Conservation (phyloP, 129 eudicot genomes). For the Silybum marianum region DNA sequence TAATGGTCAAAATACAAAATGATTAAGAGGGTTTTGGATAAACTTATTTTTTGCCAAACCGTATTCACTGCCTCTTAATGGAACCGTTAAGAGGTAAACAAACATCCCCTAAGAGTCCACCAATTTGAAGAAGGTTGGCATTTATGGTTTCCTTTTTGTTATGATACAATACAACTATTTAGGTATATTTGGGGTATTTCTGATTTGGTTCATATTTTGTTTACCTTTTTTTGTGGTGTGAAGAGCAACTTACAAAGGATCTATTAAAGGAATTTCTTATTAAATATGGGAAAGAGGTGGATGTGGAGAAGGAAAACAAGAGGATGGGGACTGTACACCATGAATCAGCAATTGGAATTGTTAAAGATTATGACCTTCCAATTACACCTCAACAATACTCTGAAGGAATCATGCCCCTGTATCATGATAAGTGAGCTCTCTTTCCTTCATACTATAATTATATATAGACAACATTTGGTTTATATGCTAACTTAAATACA, state of each 20-base stretch:
- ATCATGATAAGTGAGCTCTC: constrained; percentile 54
- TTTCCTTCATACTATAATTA: not conserved
- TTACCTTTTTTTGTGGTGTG: not conserved
- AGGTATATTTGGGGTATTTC: not conserved
- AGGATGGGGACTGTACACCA: constrained; percentile 65
- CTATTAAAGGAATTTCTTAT: constrained; percentile 60
- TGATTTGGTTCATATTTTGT: not conserved
- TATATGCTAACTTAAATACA: not conserved
- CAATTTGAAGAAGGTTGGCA: too few species aligned
- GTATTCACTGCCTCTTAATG: too few species aligned
- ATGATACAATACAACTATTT: not conserved
- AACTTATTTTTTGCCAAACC: too few species aligned
- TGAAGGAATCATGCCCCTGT: constrained; percentile 60
- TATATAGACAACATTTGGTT: not conserved
- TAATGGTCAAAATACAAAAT: too few species aligned
- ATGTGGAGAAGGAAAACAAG: constrained; percentile 64
- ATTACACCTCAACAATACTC: constrained; percentile 63
- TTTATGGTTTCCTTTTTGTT: not conserved
- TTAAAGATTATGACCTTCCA: constrained; percentile 74
- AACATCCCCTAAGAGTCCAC: too few species aligned
- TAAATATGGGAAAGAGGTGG: constrained; percentile 73
- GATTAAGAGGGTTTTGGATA: too few species aligned
- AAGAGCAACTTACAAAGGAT: constrained; percentile 58
- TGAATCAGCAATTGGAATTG: constrained; percentile 55
- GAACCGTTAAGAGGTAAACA: too few species aligned